Percentiles rank a stretch among this genome's conserved stretches.
Evolutionary conservation across 2,329 filamentous ascomycete species (phyloP).

Genomic region (Acrodontium crateriforme): DNA sequence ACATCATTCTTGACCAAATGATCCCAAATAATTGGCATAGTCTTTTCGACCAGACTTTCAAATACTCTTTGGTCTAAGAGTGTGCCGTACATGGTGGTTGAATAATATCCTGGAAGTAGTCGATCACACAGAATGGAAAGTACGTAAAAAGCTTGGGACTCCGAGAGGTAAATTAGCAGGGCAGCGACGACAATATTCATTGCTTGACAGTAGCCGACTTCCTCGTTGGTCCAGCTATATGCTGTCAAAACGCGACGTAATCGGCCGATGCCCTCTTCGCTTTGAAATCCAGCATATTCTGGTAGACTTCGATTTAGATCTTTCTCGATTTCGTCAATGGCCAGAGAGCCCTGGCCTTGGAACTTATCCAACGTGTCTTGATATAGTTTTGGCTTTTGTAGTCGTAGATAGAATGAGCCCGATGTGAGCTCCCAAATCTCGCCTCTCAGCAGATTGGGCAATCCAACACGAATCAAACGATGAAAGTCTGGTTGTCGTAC

Average conservation of each 20-base stretch:
- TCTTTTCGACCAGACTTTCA: slow-evolving; percentile 94
- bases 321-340: slow-evolving; percentile 98
- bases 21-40: slow-evolving; percentile 96
- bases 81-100: slow-evolving; percentile 97
- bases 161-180: slow-evolving; percentile 88
- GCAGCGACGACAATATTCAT: slow-evolving; percentile 99
- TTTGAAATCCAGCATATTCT: slow-evolving; percentile 95
- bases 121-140: slow-evolving; percentile 85
- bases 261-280: slow-evolving; percentile 82
- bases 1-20: slow-evolving; percentile 95
- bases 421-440: slow-evolving; percentile 95
- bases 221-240: slow-evolving; percentile 92
- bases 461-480: slow-evolving; percentile 86
- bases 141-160: slow-evolving; percentile 87
- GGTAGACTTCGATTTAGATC: slow-evolving; percentile 91
- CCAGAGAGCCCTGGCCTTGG: slow-evolving; percentile 74
- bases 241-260: slow-evolving; percentile 84
- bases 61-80: slow-evolving; percentile 94
- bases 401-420: slow-evolving; percentile 73
- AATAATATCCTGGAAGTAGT: slow-evolving; percentile 91
- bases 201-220: slow-evolving; percentile 95
- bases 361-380: slow-evolving; percentile 72
- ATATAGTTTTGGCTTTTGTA: slow-evolving; percentile 76
- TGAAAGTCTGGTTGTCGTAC: slow-evolving; percentile 95
- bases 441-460: slow-evolving; percentile 82